Conservation (phyloP, 116 monocot genomes). For the Posidonia oceanica region DNA sequence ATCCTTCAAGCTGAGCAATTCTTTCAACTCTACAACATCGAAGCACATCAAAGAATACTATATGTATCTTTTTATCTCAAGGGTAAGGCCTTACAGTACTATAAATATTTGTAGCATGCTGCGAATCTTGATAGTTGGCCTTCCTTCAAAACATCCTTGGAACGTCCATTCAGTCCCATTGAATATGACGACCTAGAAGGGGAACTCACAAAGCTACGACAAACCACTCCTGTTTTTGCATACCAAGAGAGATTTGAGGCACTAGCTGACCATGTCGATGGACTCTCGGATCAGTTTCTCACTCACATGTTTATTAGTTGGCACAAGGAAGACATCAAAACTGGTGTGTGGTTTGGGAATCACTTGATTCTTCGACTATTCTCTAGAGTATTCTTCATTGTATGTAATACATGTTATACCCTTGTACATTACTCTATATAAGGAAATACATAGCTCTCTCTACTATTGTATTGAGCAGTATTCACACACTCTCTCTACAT, state of each 20-base stretch:
- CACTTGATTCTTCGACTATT: too few relatives aligned
- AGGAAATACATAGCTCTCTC: too few relatives aligned
- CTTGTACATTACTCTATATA: too few relatives aligned
- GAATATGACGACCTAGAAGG: neutral
- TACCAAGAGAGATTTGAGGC: neutral
- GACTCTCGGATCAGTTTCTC: neutral
- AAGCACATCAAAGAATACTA: neutral
- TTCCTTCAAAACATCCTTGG: neutral
- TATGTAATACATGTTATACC: too few relatives aligned
- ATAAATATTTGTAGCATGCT: neutral
- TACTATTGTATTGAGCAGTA: too few relatives aligned
- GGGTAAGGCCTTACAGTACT: neutral
- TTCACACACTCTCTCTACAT: too few relatives aligned
- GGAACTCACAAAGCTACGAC: neutral
- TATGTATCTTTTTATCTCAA: conserved; percentile 2
- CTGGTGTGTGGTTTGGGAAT: neutral
- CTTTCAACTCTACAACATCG: conserved; percentile 1
- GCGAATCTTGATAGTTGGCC: neutral
- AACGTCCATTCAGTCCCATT: neutral
- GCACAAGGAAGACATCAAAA: neutral
- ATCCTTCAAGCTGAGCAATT: neutral
- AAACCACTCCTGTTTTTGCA: neutral
- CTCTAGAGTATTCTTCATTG: too few relatives aligned
- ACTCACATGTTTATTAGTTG: neutral
- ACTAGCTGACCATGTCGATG: neutral